Evolutionary conservation across 345 rosid genomes (phyloP).

Genomic region (Populus ilicifolia): DNA sequence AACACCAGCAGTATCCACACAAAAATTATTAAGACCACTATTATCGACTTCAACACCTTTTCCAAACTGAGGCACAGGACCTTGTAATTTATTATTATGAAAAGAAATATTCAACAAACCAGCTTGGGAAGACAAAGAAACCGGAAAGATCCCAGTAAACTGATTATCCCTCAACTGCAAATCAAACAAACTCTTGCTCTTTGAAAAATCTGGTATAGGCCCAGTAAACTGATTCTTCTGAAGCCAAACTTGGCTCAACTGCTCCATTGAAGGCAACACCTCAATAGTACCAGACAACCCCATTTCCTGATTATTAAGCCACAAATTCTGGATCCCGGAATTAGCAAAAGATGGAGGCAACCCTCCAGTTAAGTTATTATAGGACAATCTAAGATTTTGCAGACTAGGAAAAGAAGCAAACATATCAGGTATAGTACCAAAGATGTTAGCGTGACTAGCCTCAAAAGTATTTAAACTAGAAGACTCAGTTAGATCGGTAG

Average conservation of each 20-base stretch:
- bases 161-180: constrained; percentile 70
- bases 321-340: constrained; percentile 47
- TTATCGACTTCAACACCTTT: constrained; percentile 17
- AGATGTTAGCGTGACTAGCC: constrained; percentile 37
- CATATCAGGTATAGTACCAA: constrained; percentile 58
- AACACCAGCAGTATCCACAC: constrained; percentile 28
- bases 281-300: constrained; percentile 61
- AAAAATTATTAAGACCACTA: constrained; percentile 44
- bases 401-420: constrained; percentile 46
- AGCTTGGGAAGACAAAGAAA: constrained; percentile 33
- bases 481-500: constrained; percentile 46
- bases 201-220: constrained; percentile 68
- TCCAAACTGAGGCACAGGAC: constrained; percentile 49
- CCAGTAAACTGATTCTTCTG: constrained; percentile 68
- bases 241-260: constrained; percentile 60
- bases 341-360: constrained; percentile 54
- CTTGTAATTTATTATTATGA: constrained; percentile 68
- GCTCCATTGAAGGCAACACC: constrained; percentile 55
- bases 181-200: constrained; percentile 47
- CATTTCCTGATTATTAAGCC: constrained; percentile 56
- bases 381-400: constrained; percentile 51
- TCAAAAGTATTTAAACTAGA: constrained; percentile 35
- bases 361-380: constrained; percentile 65
- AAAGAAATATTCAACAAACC: constrained; percentile 44
- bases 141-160: constrained; percentile 62